phyloP scores from a whole-genome alignment of 192 early-diverging fungal genomes.

The Spizellomyces sp. region DNA sequence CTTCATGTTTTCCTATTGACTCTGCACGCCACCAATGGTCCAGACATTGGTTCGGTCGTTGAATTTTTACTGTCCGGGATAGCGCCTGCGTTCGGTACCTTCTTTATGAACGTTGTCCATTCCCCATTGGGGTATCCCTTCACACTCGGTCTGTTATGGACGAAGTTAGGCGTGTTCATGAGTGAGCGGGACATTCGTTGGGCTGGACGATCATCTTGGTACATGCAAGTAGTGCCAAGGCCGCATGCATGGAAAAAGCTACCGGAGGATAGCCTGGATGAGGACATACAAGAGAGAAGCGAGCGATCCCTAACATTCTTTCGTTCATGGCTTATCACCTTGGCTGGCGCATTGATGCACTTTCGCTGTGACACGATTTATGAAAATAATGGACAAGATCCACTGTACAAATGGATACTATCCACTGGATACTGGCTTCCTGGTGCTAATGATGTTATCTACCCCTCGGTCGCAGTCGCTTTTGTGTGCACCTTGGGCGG shows the following conservation, averaged over 20 bases:
- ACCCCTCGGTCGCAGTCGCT: slow-evolving; percentile 17
- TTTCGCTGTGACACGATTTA: slow-evolving; percentile 29
- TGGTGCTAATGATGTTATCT: slow-evolving; percentile 29
- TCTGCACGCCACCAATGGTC: slow-evolving; percentile 25
- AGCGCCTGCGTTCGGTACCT: slow-evolving; percentile 5
- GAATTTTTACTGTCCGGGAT: slow-evolving; percentile 20
- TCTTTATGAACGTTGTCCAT: slow-evolving; percentile 29
- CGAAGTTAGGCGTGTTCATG: slow-evolving; percentile 18
- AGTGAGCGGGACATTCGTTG: neutral
- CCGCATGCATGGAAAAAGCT: neutral
- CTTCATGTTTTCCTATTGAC: slow-evolving; percentile 19
- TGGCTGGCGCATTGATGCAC: slow-evolving; percentile 22
- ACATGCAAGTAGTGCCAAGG: neutral
- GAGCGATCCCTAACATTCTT: slow-evolving; percentile 9
- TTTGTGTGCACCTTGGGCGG: slow-evolving; percentile 4
- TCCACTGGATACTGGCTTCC: slow-evolving; percentile 29
- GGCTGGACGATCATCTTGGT: neutral
- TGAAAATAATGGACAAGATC: slow-evolving; percentile 18
- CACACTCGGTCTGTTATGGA: slow-evolving; percentile 13
- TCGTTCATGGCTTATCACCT: slow-evolving; percentile 5
- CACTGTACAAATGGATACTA: slow-evolving; percentile 22
- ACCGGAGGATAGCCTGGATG: neutral
- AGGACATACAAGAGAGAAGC: neutral
- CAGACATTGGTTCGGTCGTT: slow-evolving; percentile 25
- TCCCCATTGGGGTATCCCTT: slow-evolving; percentile 22